Conservation (phyloP, 2,329 filamentous ascomycete genomes). For the Cordyceps cateniannulata region DNA sequence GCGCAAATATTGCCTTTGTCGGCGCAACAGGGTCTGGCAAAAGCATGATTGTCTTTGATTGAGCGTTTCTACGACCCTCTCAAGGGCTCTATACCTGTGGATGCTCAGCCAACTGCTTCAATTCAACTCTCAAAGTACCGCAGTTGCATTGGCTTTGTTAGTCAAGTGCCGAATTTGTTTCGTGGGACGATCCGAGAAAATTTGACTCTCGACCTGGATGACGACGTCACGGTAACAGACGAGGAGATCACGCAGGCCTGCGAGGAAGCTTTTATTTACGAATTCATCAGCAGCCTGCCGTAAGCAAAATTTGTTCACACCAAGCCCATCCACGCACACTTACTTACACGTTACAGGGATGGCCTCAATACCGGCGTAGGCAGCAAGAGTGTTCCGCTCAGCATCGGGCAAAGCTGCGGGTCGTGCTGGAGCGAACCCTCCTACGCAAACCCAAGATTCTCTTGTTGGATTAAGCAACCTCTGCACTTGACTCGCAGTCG, state of each 20-base stretch:
- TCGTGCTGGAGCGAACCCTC: neutral
- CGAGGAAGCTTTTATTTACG: neutral
- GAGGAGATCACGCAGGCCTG: neutral
- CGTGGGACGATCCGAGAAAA: neutral
- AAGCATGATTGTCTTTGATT: neutral
- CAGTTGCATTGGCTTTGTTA: neutral
- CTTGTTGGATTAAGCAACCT: slow-evolving; percentile 64
- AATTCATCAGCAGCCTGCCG: neutral
- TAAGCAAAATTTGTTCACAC: neutral
- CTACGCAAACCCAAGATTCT: slow-evolving; percentile 33
- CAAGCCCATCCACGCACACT: neutral
- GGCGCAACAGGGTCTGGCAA: neutral
- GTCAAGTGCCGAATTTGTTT: neutral
- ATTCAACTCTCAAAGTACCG: neutral
- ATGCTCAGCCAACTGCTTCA: too few species aligned
- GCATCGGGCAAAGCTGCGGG: neutral
- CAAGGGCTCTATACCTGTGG: neutral
- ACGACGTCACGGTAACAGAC: neutral
- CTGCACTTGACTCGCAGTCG: slow-evolving; percentile 53
- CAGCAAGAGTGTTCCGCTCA: neutral
- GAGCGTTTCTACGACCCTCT: neutral
- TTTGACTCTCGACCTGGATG: neutral
- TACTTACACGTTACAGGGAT: neutral
- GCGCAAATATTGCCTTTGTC: neutral
- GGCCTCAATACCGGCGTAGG: neutral